Evolutionary conservation across 176 grass and related monocot species (phyloP).

Genomic region (Triticum urartu): DNA sequence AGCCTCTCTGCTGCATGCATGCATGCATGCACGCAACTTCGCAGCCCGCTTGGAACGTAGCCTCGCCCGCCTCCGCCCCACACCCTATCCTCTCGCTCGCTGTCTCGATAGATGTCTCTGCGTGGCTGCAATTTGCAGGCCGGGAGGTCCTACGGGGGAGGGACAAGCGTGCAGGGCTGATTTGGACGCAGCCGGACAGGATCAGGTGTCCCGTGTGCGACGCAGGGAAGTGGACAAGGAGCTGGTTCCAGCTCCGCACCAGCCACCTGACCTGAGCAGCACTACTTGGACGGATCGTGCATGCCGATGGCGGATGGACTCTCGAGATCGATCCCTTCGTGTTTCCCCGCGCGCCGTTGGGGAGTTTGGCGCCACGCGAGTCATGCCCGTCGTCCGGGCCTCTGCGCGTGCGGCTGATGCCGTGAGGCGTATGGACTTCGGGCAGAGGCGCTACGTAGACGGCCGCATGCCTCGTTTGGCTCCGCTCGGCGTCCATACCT

Average conservation of each 20-base stretch:
- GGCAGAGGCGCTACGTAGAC: background rate
- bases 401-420: background rate
- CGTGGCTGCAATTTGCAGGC: background rate
- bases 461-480: background rate
- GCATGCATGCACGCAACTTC: background rate
- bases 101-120: background rate
- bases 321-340: background rate
- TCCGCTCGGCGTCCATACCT: background rate
- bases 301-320: background rate
- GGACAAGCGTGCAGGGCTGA: conserved; percentile 28
- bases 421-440: background rate
- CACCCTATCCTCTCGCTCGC: background rate
- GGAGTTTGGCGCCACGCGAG: background rate
- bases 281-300: background rate
- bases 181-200: background rate
- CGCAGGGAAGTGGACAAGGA: background rate
- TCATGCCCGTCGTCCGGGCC: background rate
- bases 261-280: conserved; percentile 9
- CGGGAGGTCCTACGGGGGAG: background rate
- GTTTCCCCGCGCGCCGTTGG: conserved; percentile 17
- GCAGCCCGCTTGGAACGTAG: background rate
- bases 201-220: background rate
- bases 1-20: background rate
- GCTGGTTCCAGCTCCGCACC: conserved; percentile 4
- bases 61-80: background rate